Evolutionary conservation across 345 rosid genomes (phyloP).

Genomic region (Hevea brasiliensis): DNA sequence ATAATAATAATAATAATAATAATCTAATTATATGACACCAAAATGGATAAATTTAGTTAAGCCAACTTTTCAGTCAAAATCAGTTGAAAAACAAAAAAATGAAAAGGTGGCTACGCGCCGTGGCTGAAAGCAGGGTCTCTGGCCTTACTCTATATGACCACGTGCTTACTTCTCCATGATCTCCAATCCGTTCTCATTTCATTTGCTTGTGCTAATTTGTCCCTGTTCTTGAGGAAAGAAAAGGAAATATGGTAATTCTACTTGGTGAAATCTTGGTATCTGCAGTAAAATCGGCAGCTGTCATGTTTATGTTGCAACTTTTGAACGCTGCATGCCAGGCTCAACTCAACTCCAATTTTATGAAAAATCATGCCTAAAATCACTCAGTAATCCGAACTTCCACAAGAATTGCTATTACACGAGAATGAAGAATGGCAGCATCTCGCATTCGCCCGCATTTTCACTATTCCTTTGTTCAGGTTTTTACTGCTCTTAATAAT

Average conservation of each 20-base stretch:
- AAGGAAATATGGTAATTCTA: background rate
- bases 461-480: slow-evolving; percentile 19
- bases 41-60: too few species aligned
- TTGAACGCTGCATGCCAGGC: slow-evolving; percentile 2
- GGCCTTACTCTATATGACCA: too few species aligned
- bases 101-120: too few species aligned
- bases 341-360: slow-evolving; percentile 11
- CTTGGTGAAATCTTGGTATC: background rate
- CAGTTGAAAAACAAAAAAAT: too few species aligned
- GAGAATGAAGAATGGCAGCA: slow-evolving; percentile 21
- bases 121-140: too few species aligned
- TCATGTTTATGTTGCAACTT: background rate
- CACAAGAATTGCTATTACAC: background rate
- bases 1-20: too few species aligned
- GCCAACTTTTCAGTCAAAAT: too few species aligned
- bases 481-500: background rate
- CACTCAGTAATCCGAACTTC: slow-evolving; percentile 1
- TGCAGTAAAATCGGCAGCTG: too few species aligned
- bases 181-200: background rate
- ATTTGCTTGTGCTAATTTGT: background rate
- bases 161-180: background rate
- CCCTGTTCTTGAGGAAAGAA: background rate
- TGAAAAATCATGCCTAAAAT: slow-evolving; percentile 12
- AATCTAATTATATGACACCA: too few species aligned
- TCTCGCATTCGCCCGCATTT: slow-evolving; percentile 22